A percentile compares a stretch with the other conserved stretches of the same genome.
phyloP scores from a whole-genome alignment of 2,329 filamentous ascomycete genomes.

The Ophiocordyceps camponoti-leonardi region DNA sequence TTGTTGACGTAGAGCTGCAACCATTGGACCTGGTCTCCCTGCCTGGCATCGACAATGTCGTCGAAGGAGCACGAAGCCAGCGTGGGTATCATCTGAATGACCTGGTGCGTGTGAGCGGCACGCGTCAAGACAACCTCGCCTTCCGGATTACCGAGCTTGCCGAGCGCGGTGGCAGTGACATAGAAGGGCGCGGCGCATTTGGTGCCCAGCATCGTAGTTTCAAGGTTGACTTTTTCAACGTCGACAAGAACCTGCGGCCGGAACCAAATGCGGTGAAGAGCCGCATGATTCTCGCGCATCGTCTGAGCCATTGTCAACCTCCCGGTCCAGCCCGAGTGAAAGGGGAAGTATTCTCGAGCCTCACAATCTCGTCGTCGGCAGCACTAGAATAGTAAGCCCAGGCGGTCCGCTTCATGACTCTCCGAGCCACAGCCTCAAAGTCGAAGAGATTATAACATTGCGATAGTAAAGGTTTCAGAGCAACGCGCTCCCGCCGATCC shows the following conservation, averaged over 20 bases:
- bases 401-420: constrained; percentile 86
- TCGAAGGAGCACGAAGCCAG: constrained; percentile 94
- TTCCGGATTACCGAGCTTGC: constrained; percentile 85
- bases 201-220: constrained; percentile 85
- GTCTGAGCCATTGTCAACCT: constrained; percentile 35
- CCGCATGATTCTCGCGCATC: constrained; percentile 84
- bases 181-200: constrained; percentile 82
- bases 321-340: too few species aligned
- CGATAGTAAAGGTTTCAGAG: constrained; percentile 60
- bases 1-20: constrained; percentile 96
- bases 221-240: constrained; percentile 72
- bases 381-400: constrained; percentile 98
- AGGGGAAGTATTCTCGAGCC: background rate
- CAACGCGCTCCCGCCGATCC: constrained; percentile 56
- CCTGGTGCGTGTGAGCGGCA: constrained; percentile 68
- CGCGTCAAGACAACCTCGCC: constrained; percentile 84
- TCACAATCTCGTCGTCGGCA: constrained; percentile 34
- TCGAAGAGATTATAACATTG: constrained; percentile 91
- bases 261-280: constrained; percentile 97
- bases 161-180: constrained; percentile 86
- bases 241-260: constrained; percentile 76
- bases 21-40: constrained; percentile 81
- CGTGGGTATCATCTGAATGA: constrained; percentile 97
- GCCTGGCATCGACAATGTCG: constrained; percentile 75
- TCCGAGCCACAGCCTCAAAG: constrained; percentile 82